Evolutionary conservation across 768 basidiomycete genomes (phyloP), one percentile per base, ranked within the genome.

Genomic region (button mushroom (Agaricus bisporus)): DNA sequence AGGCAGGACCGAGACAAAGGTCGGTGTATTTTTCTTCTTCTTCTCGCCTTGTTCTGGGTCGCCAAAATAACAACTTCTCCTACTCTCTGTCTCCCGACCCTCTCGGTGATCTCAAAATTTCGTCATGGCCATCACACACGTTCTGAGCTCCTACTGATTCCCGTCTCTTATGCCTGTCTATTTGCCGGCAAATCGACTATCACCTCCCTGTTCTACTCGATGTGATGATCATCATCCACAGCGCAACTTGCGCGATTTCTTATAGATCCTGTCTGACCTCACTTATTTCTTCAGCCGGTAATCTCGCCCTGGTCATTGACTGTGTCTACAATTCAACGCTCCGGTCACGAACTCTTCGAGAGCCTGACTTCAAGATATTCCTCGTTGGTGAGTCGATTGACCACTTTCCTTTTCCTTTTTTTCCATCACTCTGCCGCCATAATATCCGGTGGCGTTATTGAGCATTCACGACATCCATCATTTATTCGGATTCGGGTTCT

Each of bases 1-100:
- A 73, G 82, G 15, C 64, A 71, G 43, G 87, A 85, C 59, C 73
- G 61, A 37, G 88, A 91, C 70, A 90, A 88, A 81, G 81, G 88
- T 86, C 57, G 53, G 63, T 62, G 64, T 51, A 49, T 60, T 50
- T 41, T 49, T 29, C 37, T 39, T 51, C 37, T 32, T 41, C 47
- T 22, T 18, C 32, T 26, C 22, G 10, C 17, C 32, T 37, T 18
- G 10, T 12, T 20, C 25, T 29, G 35, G 35, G 35, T 39, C 38
- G 38, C 38, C 15, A 39, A 39, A 17, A 17, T 4, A 14, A 9
- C 32, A 15, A 14, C 25, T 45, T n/a, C 15, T 45, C 28, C 26
- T 26, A 2, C 22, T 22, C 22, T 22, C 22, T 22, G 1, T 22
- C 22, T 22, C 25, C 18, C 44, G 15, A 11, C 28, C 22, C 15